A percentile compares a stretch with the other conserved stretches of the same genome.
phyloP scores from a whole-genome alignment of 768 basidiomycete species.

The Paxillus rubicundulus region DNA sequence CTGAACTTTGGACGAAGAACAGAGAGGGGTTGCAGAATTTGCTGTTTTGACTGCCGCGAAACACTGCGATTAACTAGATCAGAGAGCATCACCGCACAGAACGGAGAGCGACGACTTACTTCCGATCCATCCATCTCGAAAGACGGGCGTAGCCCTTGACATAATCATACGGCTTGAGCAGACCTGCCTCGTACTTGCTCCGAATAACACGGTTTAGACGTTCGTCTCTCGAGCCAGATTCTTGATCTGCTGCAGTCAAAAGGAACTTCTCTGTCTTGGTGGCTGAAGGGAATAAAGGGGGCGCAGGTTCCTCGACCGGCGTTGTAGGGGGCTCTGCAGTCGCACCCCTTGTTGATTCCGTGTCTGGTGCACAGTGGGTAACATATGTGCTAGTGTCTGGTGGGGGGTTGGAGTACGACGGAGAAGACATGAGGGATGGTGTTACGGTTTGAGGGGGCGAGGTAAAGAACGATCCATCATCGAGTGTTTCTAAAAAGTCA shows the following conservation, averaged over 20 bases:
- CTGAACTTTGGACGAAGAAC: slow-evolving; percentile 84
- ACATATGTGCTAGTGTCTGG: slow-evolving; percentile 15
- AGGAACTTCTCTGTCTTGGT: slow-evolving; percentile 87
- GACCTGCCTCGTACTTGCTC: slow-evolving; percentile 94
- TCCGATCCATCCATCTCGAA: slow-evolving; percentile 92
- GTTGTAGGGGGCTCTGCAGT: slow-evolving; percentile 22
- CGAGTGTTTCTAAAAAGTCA: slow-evolving; percentile 85
- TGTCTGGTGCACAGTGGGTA: slow-evolving; percentile 9
- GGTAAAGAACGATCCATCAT: slow-evolving; percentile 79
- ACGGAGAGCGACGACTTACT: slow-evolving; percentile 45
- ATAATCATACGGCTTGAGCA: slow-evolving; percentile 95
- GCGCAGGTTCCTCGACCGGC: slow-evolving; percentile 40
- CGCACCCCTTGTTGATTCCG: slow-evolving; percentile 21
- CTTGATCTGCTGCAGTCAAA: slow-evolving; percentile 92
- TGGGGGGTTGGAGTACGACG: slow-evolving; percentile 20
- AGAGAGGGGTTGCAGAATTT: slow-evolving; percentile 87
- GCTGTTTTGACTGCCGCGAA: slow-evolving; percentile 86
- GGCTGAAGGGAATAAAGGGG: slow-evolving; percentile 63
- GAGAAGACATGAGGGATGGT: slow-evolving; percentile 48
- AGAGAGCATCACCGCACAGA: background rate
- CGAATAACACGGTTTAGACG: slow-evolving; percentile 88
- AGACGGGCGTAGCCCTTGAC: slow-evolving; percentile 92
- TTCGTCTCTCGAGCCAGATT: slow-evolving; percentile 85
- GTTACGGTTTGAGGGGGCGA: slow-evolving; percentile 50
- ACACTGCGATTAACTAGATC: slow-evolving; percentile 48